phyloP scores from a whole-genome alignment of 2,329 filamentous ascomycete species.

The Verticillium zaregamsianum region DNA sequence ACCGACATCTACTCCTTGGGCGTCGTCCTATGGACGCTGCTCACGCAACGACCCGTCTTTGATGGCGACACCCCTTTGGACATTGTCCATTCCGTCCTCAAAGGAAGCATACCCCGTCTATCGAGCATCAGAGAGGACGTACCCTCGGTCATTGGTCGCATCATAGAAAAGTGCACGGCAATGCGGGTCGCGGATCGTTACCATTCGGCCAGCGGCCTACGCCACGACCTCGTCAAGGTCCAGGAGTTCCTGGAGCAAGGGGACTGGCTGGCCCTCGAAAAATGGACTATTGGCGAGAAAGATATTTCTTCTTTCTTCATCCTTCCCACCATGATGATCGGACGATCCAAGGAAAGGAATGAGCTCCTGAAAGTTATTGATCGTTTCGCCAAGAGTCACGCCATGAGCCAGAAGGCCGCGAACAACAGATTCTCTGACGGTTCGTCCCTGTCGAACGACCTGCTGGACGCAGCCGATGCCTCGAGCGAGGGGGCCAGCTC shows the following conservation, averaged over 20 bases:
- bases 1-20: constrained; percentile 94
- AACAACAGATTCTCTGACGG: constrained; percentile 46
- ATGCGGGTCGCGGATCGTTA: constrained; percentile 87
- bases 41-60: constrained; percentile 77
- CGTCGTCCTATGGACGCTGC: constrained; percentile 80
- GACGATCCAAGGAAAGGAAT: constrained; percentile 67
- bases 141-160: constrained; percentile 73
- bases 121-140: constrained; percentile 76
- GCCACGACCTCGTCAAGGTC: constrained; percentile 72
- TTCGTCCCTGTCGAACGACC: constrained; percentile 49
- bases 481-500: constrained; percentile 61
- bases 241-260: constrained; percentile 72
- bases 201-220: constrained; percentile 81
- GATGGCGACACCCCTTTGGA: constrained; percentile 78
- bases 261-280: constrained; percentile 64
- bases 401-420: constrained; percentile 36
- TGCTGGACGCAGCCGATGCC: constrained; percentile 42
- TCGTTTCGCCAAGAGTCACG: constrained; percentile 65
- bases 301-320: constrained; percentile 93
- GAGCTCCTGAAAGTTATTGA: constrained; percentile 72
- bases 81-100: constrained; percentile 85
- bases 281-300: constrained; percentile 73
- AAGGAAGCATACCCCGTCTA: constrained; percentile 71
- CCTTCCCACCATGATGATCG: constrained; percentile 76
- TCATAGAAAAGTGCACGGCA: constrained; percentile 89